Evolutionary conservation across 140 eudicot species (phyloP).

Genomic region (Stevia rebaudiana): DNA sequence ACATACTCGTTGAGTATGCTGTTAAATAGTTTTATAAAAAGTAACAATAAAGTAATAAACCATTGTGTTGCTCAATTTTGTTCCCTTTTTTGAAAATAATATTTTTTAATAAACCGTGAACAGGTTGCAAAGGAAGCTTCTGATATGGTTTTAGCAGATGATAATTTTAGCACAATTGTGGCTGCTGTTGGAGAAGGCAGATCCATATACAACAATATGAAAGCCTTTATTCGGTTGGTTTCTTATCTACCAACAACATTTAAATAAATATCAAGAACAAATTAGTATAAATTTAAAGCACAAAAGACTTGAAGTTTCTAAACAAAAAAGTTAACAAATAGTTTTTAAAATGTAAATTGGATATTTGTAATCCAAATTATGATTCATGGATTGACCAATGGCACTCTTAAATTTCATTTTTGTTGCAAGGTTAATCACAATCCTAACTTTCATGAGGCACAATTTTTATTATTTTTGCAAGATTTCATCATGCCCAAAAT

Average conservation of each 20-base stretch:
- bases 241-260: background rate
- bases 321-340: too few species aligned
- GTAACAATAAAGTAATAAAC: background rate
- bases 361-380: too few species aligned
- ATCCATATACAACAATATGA: conserved; percentile 77
- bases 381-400: too few species aligned
- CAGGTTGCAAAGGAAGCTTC: conserved; percentile 96
- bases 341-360: background rate
- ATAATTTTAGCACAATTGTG: conserved; percentile 76
- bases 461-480: too few species aligned
- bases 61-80: background rate
- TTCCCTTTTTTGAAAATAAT: background rate
- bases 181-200: conserved; percentile 82
- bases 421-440: too few species aligned
- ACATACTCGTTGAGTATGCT: background rate
- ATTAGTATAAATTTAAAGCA: background rate
- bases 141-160: conserved; percentile 83
- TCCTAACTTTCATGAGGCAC: too few species aligned
- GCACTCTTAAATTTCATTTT: too few species aligned
- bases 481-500: too few species aligned
- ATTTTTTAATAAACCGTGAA: background rate
- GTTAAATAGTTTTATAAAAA: background rate
- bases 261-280: background rate
- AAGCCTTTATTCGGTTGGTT: conserved; percentile 75
- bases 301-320: background rate